Evolutionary conservation across 202 grass and related monocot genomes (phyloP).

Genomic region (Schoenoplectus triqueter): DNA sequence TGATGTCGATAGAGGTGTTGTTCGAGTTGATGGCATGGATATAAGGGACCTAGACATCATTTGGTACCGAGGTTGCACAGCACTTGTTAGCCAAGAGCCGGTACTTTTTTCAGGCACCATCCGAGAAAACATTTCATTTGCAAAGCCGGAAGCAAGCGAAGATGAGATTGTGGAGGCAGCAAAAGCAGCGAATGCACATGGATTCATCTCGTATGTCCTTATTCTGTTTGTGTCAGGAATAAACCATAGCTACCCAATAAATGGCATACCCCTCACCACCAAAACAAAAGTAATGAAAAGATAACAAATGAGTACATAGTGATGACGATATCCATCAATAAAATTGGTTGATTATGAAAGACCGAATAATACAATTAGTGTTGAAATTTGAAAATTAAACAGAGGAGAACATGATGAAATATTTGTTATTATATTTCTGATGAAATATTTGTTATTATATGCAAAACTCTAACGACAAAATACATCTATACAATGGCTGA

Average conservation of each 20-base stretch:
- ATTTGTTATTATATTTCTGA: too few species aligned
- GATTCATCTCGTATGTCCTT: constrained; percentile 86
- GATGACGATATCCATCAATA: background rate
- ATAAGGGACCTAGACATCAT: constrained; percentile 79
- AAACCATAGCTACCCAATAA: background rate
- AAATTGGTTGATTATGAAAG: background rate
- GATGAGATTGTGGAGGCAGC: constrained; percentile 85
- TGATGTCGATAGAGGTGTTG: constrained; percentile 83
- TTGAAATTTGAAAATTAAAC: too few species aligned
- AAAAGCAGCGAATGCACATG: constrained; percentile 90
- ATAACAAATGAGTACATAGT: background rate
- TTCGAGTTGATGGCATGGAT: constrained; percentile 75
- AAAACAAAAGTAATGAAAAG: background rate
- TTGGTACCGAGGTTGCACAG: constrained; percentile 90
- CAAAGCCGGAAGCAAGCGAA: constrained; percentile 87
- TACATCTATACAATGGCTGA: too few species aligned
- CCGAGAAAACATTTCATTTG: constrained; percentile 88
- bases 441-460: too few species aligned
- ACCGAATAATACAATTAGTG: background rate
- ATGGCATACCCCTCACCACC: background rate
- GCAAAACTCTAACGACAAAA: too few species aligned
- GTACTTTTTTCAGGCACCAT: constrained; percentile 94
- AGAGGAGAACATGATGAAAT: too few species aligned
- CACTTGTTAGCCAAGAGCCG: constrained; percentile 93
- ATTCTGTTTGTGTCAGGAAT: background rate